Evolutionary conservation across 2,329 filamentous ascomycete species (phyloP), one percentile per base, ranked within the genome.

Genomic region (Parastagonospora avenae): DNA sequence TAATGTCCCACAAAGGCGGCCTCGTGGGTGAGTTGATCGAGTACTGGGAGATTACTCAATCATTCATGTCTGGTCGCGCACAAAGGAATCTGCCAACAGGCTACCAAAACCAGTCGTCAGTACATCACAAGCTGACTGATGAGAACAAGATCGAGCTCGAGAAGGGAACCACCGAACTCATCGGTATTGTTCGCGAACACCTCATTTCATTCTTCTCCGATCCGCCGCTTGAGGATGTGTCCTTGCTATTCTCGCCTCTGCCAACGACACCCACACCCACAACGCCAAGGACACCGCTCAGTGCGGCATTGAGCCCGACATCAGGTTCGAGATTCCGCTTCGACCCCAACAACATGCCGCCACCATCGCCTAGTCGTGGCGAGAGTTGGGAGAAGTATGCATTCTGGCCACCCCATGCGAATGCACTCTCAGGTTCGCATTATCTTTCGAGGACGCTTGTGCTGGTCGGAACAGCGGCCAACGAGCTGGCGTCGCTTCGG

Each of bases 341-440:
- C 52, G 91, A 96, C 66, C 80, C 85, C 0, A 88, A 84, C 66
- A 92, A 90, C 55, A 78, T 90, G 2, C 92, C 91, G 1, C 86
- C 88, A 1, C 91, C 89, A 0, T 90, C 91, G 0, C 90, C 75
- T 4, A 72, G 82, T 61, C 84, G 84, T 38, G 93, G 92, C 5
- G 91, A 96, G 63, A 78, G 87, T 0, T 97, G 92, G 91, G 94
- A 97, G 89, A 93, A 76, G 85, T 94, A 76, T 72, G 93, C 92
- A 0, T 99, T 97, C 74, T 97, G 93, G 92, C 92, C 93, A 4
- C 94, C 93, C 0, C 88, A 90, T 76, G 90, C 92, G 2, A 97
- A 97, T 68, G 92, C 92, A 0, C 78, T 97, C 19, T 95, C 92
- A 51, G 93, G 90, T n/a, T 90, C 93, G 1, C 85, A 96, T 71